Evolutionary conservation across 306 rosid species (phyloP), one percentile per base, ranked within the genome.

Genomic region (Canavalia ensiformis): DNA sequence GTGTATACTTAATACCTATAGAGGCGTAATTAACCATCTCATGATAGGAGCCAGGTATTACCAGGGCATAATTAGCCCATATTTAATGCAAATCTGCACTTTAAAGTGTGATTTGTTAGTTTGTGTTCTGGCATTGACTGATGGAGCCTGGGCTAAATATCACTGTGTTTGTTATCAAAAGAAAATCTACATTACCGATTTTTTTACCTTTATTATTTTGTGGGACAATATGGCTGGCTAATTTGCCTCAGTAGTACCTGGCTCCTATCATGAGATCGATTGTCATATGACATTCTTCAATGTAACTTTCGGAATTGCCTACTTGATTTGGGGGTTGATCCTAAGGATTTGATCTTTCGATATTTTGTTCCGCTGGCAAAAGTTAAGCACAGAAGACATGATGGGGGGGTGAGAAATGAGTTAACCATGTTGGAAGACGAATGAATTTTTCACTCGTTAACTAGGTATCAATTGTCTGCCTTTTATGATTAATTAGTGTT

Each of bases 201-300:
- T 37, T 66, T 29, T 42, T 42, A 7, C 51, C 37, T 52, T 37
- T 3, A 10, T 6, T 9, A 0, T 25, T 72, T 72, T 71, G 8
- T 52, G 65, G 51, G 18, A 52, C 51, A 54, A 37, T 30, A 8
- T 8, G 29, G 66, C 47, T 18, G 50, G 9, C 33, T 13, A 71
- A 12, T 35, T 52, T 52, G n/a, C 39, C 39, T 68, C 82, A 8
- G 42, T 6, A 51, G 6, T 66, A 33, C 39, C 42, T 47, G 30
- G 58, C 30, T 55, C 45, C 74, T 66, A 77, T 39, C 57, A 52
- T 52, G 31, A 50, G 55, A 65, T 65, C 41, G 52, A 58, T 51
- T 77, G 44, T 11, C 29, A 50, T 62, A 39, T 39, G 41, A 37
- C 54, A 51, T 47, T 31, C 34, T 31, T 44, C n/a, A 6, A 50